Conservation (phyloP, 2,329 filamentous ascomycete genomes). For the Penicillium paneum region DNA sequence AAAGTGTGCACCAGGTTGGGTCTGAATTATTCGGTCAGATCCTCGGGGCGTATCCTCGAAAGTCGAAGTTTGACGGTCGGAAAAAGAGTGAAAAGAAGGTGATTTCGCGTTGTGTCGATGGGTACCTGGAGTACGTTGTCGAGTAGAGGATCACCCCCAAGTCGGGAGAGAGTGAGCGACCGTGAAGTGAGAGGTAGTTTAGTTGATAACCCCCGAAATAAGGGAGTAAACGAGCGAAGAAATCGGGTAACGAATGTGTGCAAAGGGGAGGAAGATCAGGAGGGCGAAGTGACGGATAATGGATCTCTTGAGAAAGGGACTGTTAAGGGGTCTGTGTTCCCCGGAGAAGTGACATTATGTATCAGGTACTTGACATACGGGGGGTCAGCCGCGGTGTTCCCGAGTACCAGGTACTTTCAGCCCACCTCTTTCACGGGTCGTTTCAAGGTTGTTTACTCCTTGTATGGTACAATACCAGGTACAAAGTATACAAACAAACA, state of each 20-base stretch:
- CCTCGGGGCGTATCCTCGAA: not conserved
- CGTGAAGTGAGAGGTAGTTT: not conserved
- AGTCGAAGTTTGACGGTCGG: not conserved
- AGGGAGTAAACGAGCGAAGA: conserved; percentile 5
- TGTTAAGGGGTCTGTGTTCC: conserved; percentile 18
- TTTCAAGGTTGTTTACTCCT: conserved; percentile 6
- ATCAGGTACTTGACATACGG: conserved; percentile 8
- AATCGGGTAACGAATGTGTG: conserved; percentile 15
- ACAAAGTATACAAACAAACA: not conserved
- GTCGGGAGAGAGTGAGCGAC: not conserved
- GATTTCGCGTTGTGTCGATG: conserved; percentile 5
- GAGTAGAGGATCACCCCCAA: not conserved
- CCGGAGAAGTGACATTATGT: conserved; percentile 3
- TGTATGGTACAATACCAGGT: conserved; percentile 8
- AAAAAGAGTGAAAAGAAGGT: not conserved
- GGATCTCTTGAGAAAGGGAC: conserved; percentile 13
- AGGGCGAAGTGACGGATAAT: conserved; percentile 12
- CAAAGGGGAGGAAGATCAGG: conserved; percentile 11
- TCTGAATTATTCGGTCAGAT: not conserved
- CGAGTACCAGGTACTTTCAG: conserved; percentile 6
- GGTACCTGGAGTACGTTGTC: not conserved
- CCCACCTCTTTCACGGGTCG: not conserved
- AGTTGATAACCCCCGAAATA: not conserved
- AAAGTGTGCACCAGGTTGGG: not conserved
- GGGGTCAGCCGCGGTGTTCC: not conserved